Evolutionary conservation across 2,329 filamentous ascomycete genomes (phyloP).

Genomic region (Fusarium musae): DNA sequence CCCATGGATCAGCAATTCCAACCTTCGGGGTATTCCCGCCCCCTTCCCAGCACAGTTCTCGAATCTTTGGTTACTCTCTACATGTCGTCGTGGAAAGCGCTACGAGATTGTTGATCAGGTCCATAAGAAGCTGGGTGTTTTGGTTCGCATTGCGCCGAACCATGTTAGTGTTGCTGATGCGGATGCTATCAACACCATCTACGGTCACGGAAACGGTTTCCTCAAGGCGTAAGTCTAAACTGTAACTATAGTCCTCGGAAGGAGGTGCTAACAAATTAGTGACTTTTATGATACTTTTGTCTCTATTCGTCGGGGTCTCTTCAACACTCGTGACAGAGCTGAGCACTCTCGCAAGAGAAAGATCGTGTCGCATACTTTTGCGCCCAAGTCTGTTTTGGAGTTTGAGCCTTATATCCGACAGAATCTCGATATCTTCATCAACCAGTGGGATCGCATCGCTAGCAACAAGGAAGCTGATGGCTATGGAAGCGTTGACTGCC

Average conservation of each 20-base stretch:
- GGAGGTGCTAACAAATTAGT: slow-evolving; percentile 52
- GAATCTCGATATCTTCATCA: slow-evolving; percentile 80
- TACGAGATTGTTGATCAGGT: slow-evolving; percentile 73
- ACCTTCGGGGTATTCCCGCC: slow-evolving; percentile 67
- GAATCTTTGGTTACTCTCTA: slow-evolving; percentile 81
- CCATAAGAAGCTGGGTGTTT: slow-evolving; percentile 78
- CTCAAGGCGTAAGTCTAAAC: slow-evolving; percentile 66
- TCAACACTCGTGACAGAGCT: slow-evolving; percentile 85
- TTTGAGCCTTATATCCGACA: slow-evolving; percentile 90
- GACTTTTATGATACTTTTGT: slow-evolving; percentile 95
- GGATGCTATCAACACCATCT: slow-evolving; percentile 77
- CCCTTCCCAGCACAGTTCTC: slow-evolving; percentile 74
- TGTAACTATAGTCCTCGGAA: too few species aligned
- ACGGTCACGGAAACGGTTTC: slow-evolving; percentile 83
- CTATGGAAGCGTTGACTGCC: slow-evolving; percentile 72
- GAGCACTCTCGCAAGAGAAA: slow-evolving; percentile 92
- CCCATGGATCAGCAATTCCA: slow-evolving; percentile 61
- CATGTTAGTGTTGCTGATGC: slow-evolving; percentile 86
- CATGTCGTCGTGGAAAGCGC: slow-evolving; percentile 72
- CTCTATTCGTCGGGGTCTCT: slow-evolving; percentile 84
- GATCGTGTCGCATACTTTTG: slow-evolving; percentile 90
- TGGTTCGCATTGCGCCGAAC: slow-evolving; percentile 86
- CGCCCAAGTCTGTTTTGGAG: slow-evolving; percentile 80
- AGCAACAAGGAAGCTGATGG: slow-evolving; percentile 66
- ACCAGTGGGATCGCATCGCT: slow-evolving; percentile 75